Evolutionary conservation across 2,329 filamentous ascomycete species (phyloP), one percentile per base, ranked within the genome.

Genomic region (Penicillium sp.): DNA sequence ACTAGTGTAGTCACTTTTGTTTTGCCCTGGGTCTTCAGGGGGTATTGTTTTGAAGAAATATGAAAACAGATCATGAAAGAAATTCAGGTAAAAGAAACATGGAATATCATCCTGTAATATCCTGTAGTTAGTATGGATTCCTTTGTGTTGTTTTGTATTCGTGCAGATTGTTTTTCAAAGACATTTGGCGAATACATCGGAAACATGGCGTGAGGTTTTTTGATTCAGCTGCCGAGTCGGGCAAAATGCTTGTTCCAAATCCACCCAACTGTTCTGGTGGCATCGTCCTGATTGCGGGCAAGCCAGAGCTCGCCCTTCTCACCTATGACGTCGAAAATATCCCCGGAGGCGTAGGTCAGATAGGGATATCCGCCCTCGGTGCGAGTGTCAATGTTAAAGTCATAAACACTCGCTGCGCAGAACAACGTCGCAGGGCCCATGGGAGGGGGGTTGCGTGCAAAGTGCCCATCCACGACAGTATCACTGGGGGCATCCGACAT

Each of bases 201-300:
- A 21, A 46, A 34, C 15, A 52, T 39, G 40, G 27, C 44, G n/a
- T 19, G 31, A 33, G 6, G 15, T 29, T 9, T 39, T 36, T 29
- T 16, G n/a, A 39, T 44, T 63, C 57, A 72, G 21, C 45, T 57
- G 16, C 66, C 67, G 21, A 84, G 70, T 53, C 80, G 81, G 41
- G 89, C 89, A 80, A 99, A 99, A 78, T 99, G 94, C 75, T 97
- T 97, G 68, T 92, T 96, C 94, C 94, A 99, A 68, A 99, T 96
- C 94, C 94, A 99, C 50, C 94, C 94, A 34, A 97, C 87, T 63
- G 87, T 83, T 63, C 89, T 84, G 11, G 80, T 82, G 1, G 86
- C 79, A 74, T 99, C 94, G 70, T 99, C 94, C 76, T 99, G 94
- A 72, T 99, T 99, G 75, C 91, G 91, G 52, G 94, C 94, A 56